Evolutionary conservation across 768 basidiomycete genomes (phyloP).

Genomic region (Naganishia vaughanmartiniae): DNA sequence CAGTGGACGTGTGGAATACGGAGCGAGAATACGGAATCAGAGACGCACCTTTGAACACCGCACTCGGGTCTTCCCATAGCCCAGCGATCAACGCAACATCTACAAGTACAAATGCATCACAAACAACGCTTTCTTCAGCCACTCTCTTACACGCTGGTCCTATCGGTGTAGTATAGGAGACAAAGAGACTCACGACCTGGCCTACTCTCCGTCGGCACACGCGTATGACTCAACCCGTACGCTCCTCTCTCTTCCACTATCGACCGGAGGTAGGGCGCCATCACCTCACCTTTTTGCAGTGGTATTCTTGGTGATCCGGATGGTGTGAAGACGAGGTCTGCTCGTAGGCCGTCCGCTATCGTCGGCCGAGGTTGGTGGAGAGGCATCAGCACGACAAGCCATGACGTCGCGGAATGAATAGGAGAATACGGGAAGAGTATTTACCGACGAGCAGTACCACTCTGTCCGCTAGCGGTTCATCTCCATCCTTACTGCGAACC

Average conservation of each 20-base stretch:
- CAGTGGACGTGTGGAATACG: slow-evolving; percentile 31
- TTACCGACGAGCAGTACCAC: slow-evolving; percentile 76
- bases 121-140: not conserved
- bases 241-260: slow-evolving; percentile 68
- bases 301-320: slow-evolving; percentile 55
- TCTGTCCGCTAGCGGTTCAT: slow-evolving; percentile 62
- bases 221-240: slow-evolving; percentile 79
- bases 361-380: slow-evolving; percentile 5
- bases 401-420: not conserved
- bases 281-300: slow-evolving; percentile 54
- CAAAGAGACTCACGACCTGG: slow-evolving; percentile 61
- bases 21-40: not conserved
- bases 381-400: not conserved
- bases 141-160: too few species aligned
- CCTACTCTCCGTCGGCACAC: slow-evolving; percentile 81
- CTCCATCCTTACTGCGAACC: slow-evolving; percentile 62
- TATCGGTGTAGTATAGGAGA: too few species aligned
- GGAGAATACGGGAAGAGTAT: slow-evolving; percentile 29
- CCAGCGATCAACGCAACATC: slow-evolving; percentile 76
- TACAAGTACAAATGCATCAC: not conserved
- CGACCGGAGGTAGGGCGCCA: slow-evolving; percentile 71
- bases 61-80: slow-evolving; percentile 28
- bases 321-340: slow-evolving; percentile 67
- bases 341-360: slow-evolving; percentile 76
- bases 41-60: slow-evolving; percentile 27